A percentile compares a stretch with the other conserved stretches of the same genome.
Evolutionary conservation across 2,329 filamentous ascomycete genomes (phyloP).

Genomic region (Alternaria triticina): DNA sequence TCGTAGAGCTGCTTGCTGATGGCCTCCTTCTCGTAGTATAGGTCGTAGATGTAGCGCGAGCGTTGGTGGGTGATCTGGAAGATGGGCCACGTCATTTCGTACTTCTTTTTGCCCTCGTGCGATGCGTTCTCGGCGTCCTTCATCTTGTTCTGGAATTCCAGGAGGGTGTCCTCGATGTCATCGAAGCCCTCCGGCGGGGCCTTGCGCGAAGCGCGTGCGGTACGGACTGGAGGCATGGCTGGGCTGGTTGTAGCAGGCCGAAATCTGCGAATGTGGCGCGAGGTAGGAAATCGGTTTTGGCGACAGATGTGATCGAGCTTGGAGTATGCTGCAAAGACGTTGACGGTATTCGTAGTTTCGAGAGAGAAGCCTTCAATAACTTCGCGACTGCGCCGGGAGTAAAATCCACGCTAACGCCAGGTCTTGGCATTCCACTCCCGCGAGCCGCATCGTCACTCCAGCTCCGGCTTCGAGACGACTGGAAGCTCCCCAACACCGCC

Average conservation of each 20-base stretch:
- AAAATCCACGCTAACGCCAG: constrained; percentile 31
- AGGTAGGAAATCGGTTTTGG: not conserved
- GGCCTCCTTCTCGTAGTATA: constrained; percentile 97
- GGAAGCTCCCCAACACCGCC: constrained; percentile 50
- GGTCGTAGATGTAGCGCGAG: constrained; percentile 91
- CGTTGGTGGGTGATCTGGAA: constrained; percentile 97
- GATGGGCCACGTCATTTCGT: constrained; percentile 95
- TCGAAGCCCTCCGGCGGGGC: constrained; percentile 85
- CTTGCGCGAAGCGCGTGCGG: constrained; percentile 74
- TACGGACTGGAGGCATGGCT: constrained; percentile 77
- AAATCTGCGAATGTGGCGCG: not conserved
- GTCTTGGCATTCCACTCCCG: constrained; percentile 37
- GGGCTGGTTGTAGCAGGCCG: not conserved
- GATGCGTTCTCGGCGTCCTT: constrained; percentile 93
- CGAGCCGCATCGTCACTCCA: constrained; percentile 42
- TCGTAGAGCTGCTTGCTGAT: constrained; percentile 93
- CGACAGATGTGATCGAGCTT: not conserved
- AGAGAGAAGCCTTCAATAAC: constrained; percentile 16
- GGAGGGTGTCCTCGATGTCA: constrained; percentile 85
- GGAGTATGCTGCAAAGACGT: not conserved
- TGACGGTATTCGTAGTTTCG: not conserved
- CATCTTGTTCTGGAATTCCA: constrained; percentile 90
- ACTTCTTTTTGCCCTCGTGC: constrained; percentile 78
- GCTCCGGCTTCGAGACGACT: constrained; percentile 21
- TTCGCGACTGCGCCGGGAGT: constrained; percentile 24